Evolutionary conservation across 2,329 filamentous ascomycete species (phyloP), one percentile per base, ranked within the genome.

Genomic region (Diaporthe ampelina): DNA sequence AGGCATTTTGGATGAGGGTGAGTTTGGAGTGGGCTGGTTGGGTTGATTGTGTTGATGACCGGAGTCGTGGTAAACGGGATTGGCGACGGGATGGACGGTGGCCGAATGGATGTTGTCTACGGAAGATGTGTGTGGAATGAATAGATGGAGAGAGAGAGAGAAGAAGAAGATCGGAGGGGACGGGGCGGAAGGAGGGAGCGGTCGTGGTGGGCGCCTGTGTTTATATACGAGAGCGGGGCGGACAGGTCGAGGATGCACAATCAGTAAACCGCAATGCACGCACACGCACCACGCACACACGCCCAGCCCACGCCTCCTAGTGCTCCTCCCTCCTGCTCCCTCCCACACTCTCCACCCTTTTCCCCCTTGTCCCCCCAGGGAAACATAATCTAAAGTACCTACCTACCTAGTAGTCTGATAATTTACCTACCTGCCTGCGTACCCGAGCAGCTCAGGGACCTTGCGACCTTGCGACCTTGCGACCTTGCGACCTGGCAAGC

Each of bases 161-260:
- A 83, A 68, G 48, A 75, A 75, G 81, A 83, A 83, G 80, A 82
- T 80, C 82, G 81, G 82, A 84, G 83, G 81, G 80, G 81, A 81
- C 81, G 80, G 81, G 79, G 81, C 81, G 83, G 81, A 68, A 83
- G 83, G 81, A 81, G 82, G 85, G 84, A 85, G 88, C 86, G 86
- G 86, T 87, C 87, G 88, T 81, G 84, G 86, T 83, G 85, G 85
- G 85, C 82, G 86, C 85, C 83, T 82, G 83, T 88, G 86, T 89
- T 91, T 91, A 90, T 91, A 91, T 91, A 86, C 80, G 81, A 81
- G 80, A 86, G 85, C 84, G 85, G 87, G 88, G 84, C 83, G 85
- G 35, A 29, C 56, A 58, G 75, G 63, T 70, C 59, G 73, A 75
- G 82, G 84, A 84, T 82, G 84, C 86, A 85, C 88, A 89, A 90